Base-by-base conservation (phyloP, 2,329 filamentous ascomycete species). In the Sordariomycetes sp. region DNA sequence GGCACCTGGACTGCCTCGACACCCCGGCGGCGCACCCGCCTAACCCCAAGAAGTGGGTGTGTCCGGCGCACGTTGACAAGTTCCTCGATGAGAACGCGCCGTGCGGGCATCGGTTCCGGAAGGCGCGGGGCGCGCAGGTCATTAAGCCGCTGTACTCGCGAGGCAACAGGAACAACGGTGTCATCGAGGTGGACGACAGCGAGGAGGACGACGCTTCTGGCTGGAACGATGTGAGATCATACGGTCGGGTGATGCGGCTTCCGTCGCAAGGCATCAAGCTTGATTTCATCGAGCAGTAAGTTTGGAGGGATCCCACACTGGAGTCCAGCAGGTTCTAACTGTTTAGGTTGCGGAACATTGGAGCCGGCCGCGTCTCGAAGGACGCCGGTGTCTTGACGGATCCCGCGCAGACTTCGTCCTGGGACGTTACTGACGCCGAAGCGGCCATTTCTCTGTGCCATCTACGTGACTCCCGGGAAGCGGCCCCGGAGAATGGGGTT, bases 1-100 rank as follows among this genome's bases (percentile, higher is more conserved):
- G 92, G 88, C 94, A 99, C 74, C 77, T 96, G 56, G 93, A 97
- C 71, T 99, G 94, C 72, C 76, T 96, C 18, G 86, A 95, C 67
- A 89, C 90, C 32, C 92, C 93, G 37, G 74, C 92, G 67, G 85
- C 91, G 37, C 84, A 88, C 58, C 88, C 90, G 46, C 92, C 92
- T 12, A 80, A 85, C 55, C 78, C 87, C 56, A 84, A 86, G 66
- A 87, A 85, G 58, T 99, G 91, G 90, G 87, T 85, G 71, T 99
- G 94, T 68, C 93, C 93, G 55, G 85, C 88, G 62, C 94, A 99
- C 69, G 78, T 88, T 50, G 89, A 94, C 57, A 86, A 93, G 62
- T 79, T 92, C 59, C 77, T 96, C 59, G 74, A 74, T 34, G 74
- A 79, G 53, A 72, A 86, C 22, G 82, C 85, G 10, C 71, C 76